Evolutionary conservation across 208 protist genomes (phyloP).

Genomic region (Phytomonas sp.): DNA sequence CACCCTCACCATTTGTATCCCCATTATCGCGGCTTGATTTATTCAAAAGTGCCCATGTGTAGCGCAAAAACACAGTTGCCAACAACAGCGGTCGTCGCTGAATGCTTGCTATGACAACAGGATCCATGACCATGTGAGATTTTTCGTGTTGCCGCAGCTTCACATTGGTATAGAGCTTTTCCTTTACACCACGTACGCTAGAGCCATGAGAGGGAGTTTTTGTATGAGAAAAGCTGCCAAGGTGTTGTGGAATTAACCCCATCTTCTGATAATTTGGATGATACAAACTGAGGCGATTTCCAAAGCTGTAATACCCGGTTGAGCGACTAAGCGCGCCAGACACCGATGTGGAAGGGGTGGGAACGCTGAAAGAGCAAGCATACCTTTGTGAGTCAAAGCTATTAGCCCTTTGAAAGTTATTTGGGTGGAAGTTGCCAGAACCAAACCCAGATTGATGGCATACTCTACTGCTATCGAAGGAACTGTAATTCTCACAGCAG

Average conservation of each 20-base stretch:
- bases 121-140: background rate
- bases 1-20: background rate
- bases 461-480: background rate
- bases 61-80: conserved; percentile 51
- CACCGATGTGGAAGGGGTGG: conserved; percentile 20
- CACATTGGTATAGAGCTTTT: background rate
- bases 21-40: background rate
- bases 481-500: background rate
- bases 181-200: conserved; percentile 2
- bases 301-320: conserved; percentile 68
- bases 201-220: conserved; percentile 1
- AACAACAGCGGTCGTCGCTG: conserved; percentile 47
- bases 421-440: background rate
- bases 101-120: conserved; percentile 15
- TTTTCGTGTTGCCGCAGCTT: background rate
- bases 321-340: conserved; percentile 33
- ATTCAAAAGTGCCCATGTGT: background rate
- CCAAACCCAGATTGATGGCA: background rate
- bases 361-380: background rate
- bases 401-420: background rate
- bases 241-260: conserved; percentile 18
- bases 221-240: conserved; percentile 23
- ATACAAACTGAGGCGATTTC: conserved; percentile 27
- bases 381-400: background rate
- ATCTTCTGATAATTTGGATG: conserved; percentile 48